These are phyloP conservation scores for Corchorus olitorius DNA, from an alignment of 345 rosid genomes.

Conservation along the genomic window DNA sequence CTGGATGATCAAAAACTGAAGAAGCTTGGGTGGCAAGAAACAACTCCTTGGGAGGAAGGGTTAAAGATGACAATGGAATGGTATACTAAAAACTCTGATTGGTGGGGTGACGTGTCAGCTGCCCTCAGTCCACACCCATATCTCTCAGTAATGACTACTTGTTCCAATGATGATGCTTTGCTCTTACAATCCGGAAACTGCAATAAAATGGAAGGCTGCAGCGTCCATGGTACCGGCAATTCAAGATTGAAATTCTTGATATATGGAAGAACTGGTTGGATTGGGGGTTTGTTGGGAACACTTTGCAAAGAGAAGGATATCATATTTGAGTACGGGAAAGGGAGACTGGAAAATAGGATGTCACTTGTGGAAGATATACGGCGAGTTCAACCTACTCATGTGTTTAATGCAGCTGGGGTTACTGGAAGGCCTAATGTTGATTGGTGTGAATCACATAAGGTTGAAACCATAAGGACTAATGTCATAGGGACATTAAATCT, in stretches of 20 bases:
- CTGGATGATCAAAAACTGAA: slow-evolving; percentile 66
- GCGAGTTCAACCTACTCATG: slow-evolving; percentile 48
- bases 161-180: slow-evolving; percentile 24
- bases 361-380: slow-evolving; percentile 47
- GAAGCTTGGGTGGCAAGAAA: slow-evolving; percentile 61
- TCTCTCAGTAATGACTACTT: slow-evolving; percentile 17
- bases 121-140: slow-evolving; percentile 59
- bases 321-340: slow-evolving; percentile 49
- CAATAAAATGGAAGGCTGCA: background rate
- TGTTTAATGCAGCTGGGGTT: slow-evolving; percentile 61
- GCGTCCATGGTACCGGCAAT: background rate
- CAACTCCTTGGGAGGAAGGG: slow-evolving; percentile 62
- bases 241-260: slow-evolving; percentile 48
- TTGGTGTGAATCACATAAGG: slow-evolving; percentile 62
- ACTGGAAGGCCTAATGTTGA: slow-evolving; percentile 67
- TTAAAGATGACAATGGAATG: slow-evolving; percentile 58
- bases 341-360: slow-evolving; percentile 53
- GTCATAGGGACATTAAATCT: slow-evolving; percentile 55
- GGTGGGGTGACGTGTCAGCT: slow-evolving; percentile 74
- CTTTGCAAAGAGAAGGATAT: slow-evolving; percentile 46
- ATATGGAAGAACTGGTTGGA: slow-evolving; percentile 64
- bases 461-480: slow-evolving; percentile 51
- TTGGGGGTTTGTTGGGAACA: slow-evolving; percentile 58
- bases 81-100: slow-evolving; percentile 53
- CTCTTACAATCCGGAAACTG: background rate